Base-by-base conservation (phyloP, 1,284 basidiomycete genomes). In the Porodaedalea pini region DNA sequence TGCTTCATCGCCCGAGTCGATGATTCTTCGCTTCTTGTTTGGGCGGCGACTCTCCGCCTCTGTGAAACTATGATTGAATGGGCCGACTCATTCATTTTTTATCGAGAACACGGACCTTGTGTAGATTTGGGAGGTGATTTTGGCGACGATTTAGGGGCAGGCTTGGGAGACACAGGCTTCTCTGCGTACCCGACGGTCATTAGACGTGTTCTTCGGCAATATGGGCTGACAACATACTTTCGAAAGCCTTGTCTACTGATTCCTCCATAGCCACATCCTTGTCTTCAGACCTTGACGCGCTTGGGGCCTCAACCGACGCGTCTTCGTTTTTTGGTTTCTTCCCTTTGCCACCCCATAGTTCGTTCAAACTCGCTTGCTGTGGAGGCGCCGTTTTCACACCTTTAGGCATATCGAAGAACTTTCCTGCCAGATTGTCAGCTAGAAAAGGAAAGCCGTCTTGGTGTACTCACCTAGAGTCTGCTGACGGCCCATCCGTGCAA, bases 371-470 rank as follows among this genome's bases (percentile, higher is more conserved):
- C 19, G 87, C 75, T 69, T 90, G 88, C 61, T 89, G 87, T 32
- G 73, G 79, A 7, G 85, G 84, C 2, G 84, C 70, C 25, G 79
- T 64, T 68, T 87, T 89, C 41, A 70, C 67, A 39, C 75, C 77
- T 61, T 78, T 78, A 0, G 88, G 85, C 83, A 88, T 86, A 52
- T 78, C 75, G 62, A 90, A 82, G 76, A 88, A 90, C 65, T 81
- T 88, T 37, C 79, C 85, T 86, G 65, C 31, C 29, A 54, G 17
- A 21, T 37, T 23, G 44, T 57, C 0, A 36, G 52, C 54, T 32
- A 23, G 25, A 10, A 37, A 13, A 50, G 32, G 31, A 34, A 52
- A 55, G 63, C 41, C 21, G 13, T 27, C 53, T 19, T 41, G 47
- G 45, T 7, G 34, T 31, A 65, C 72, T n/a, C 58, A 85, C 87